Conservation (phyloP, 1,139 yeast species). For the Pichia sp. region DNA sequence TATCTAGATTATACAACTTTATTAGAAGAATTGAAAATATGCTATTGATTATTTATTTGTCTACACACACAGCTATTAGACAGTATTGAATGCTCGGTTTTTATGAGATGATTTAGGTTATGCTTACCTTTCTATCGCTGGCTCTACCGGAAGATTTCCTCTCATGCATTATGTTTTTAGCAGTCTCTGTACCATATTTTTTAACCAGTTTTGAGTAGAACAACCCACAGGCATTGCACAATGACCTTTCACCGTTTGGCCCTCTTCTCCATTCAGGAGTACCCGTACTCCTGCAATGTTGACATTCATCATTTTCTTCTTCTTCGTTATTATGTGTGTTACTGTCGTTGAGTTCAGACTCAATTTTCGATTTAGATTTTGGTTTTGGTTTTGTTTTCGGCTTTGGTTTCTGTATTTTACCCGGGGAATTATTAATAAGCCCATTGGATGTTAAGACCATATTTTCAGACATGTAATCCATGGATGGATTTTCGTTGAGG, state of each 20-base stretch:
- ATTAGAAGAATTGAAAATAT: too few species aligned
- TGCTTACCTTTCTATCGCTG: conserved; percentile 22
- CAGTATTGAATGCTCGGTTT: too few species aligned
- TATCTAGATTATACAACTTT: too few species aligned
- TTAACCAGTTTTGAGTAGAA: conserved; percentile 69
- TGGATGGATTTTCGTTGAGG: neutral
- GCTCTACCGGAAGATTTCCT: conserved; percentile 20
- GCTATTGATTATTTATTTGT: too few species aligned
- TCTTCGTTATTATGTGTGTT: neutral
- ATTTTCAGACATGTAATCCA: too few species aligned
- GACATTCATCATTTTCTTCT: conserved; percentile 28
- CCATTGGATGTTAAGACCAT: too few species aligned
- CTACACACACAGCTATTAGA: too few species aligned
- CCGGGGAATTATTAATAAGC: too few species aligned
- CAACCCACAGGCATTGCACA: conserved; percentile 87
- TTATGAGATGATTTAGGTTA: too few species aligned
- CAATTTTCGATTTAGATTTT: neutral
- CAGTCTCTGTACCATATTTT: conserved; percentile 56
- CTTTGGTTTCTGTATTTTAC: neutral
- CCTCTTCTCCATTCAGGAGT: conserved; percentile 95
- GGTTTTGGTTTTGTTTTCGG: neutral
- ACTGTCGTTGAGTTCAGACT: neutral
- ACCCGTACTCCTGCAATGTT: conserved; percentile 68
- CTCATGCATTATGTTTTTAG: conserved; percentile 32
- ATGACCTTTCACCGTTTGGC: conserved; percentile 74